Evolutionary conservation across 1,284 basidiomycete species (phyloP).

Genomic region (Phellopilus nigrolimitatus): DNA sequence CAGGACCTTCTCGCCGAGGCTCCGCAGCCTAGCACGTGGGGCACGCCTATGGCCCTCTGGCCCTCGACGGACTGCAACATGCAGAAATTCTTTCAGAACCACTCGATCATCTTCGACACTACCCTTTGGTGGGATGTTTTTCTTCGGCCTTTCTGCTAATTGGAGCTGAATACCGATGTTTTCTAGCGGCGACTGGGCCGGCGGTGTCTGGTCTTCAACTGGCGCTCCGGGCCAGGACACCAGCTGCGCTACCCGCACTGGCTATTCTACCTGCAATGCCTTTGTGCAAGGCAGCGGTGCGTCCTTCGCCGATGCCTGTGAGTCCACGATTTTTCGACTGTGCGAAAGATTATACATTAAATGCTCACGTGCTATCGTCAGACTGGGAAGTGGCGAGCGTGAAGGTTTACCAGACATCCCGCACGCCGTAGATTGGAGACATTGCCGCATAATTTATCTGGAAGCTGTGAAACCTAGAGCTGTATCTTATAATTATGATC

Average conservation of each 20-base stretch:
- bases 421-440: conserved; percentile 14
- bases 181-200: conserved; percentile 84
- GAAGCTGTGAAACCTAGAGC: too few species aligned
- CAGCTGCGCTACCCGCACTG: conserved; percentile 80
- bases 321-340: conserved; percentile 31
- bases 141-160: conserved; percentile 22
- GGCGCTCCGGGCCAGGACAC: conserved; percentile 75
- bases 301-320: conserved; percentile 75
- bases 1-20: conserved; percentile 62
- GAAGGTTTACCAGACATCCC: conserved; percentile 51
- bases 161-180: too few species aligned
- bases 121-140: conserved; percentile 59
- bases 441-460: too few species aligned
- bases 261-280: conserved; percentile 70
- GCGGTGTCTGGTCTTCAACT: conserved; percentile 63
- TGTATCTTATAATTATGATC: too few species aligned
- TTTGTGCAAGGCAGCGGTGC: conserved; percentile 70
- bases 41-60: conserved; percentile 70
- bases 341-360: conserved; percentile 1
- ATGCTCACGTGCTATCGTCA: conserved; percentile 27
- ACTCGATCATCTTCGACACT: conserved; percentile 78
- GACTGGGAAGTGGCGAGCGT: conserved; percentile 77
- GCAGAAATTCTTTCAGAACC: conserved; percentile 68
- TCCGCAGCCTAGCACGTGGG: conserved; percentile 73
- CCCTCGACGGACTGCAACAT: conserved; percentile 67